Base-by-base conservation (phyloP, 2,329 filamentous ascomycete species). In the Cryphonectria japonica region DNA sequence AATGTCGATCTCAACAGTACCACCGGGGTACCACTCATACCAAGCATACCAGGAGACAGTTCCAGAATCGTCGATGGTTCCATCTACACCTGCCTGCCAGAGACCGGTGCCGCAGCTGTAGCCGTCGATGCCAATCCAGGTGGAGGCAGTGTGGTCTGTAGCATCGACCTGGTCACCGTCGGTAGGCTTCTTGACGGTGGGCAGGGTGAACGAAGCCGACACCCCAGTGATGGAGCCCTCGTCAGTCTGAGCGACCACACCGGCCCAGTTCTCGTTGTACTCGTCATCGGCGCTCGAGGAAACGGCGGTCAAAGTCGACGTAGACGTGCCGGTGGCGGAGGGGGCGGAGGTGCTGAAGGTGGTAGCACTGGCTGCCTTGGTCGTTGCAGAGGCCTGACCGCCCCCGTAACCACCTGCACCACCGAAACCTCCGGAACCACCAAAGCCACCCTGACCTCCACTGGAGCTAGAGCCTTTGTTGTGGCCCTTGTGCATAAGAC, bases 61-160 rank as follows among this genome's bases (percentile, higher is more conserved):
- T 19, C 78, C 78, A n/a, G 77, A 78, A 13, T 81, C 78, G n/a
- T 83, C 77, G 41, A 85, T 78, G 54, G 83, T 84, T 75, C 87
- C 87, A 77, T 89, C 87, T 39, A 89, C 79, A 41, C 87, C 87
- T 1, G 87, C 85, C 75, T 89, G 87, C 6, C 89, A 79, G 66
- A 89, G 87, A 7, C 86, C 85, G 1, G 29, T 52, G 46, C 65
- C 62, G 26, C 65, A 67, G 32, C 50, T 46, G 46, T 72, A 66
- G 13, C 71, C 71, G 69, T 89, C 87, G 68, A 90, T 89, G 16
- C 87, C 87, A 11, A 89, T 87, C 88, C 87, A 89, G 6, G 85
- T 86, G 2, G 85, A 84, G 26, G 83, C 84, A 52, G 84, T 83
- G 73, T 86, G 84, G 32, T 80, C 32, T 4, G 70, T 76, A 11